Evolutionary conservation across 345 rosid genomes (phyloP).

Genomic region (Lepidium sativum): DNA sequence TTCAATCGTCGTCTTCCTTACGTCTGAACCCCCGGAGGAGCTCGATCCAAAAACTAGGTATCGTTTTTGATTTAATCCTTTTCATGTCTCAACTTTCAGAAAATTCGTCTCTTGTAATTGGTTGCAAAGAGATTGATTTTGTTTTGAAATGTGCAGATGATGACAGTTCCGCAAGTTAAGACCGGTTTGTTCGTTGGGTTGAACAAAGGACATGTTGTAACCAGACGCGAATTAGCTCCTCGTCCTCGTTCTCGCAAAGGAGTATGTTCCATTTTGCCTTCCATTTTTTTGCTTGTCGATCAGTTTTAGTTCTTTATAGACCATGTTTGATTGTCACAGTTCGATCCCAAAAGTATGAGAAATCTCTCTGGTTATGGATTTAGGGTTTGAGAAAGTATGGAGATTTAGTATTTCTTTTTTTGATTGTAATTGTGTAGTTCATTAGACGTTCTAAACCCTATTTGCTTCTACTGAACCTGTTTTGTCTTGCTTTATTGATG

Average conservation of each 20-base stretch:
- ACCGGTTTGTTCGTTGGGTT: constrained; percentile 34
- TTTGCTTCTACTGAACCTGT: neutral
- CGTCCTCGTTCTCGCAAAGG: constrained; percentile 33
- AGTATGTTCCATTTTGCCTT: constrained; percentile 14
- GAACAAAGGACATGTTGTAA: constrained; percentile 36
- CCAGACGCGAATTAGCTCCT: constrained; percentile 27
- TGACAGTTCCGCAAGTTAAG: constrained; percentile 19
- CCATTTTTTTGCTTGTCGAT: neutral
- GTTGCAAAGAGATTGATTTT: neutral
- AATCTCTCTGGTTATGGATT: neutral
- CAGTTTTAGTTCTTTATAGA: neutral
- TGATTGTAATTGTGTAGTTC: neutral
- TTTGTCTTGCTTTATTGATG: neutral
- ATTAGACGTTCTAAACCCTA: neutral
- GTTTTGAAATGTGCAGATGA: neutral
- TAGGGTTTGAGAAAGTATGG: neutral
- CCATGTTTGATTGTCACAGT: neutral
- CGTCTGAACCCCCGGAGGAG: neutral
- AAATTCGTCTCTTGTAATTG: neutral
- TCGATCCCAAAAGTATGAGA: neutral
- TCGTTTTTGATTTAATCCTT: neutral
- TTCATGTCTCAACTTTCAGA: neutral
- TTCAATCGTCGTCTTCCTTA: neutral
- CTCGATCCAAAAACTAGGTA: neutral
- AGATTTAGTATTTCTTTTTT: neutral